A percentile compares a stretch with the other conserved stretches of the same genome.
These are phyloP conservation scores for Cyathus striatus DNA, from an alignment of 768 basidiomycete species.

Conservation along the genomic window DNA sequence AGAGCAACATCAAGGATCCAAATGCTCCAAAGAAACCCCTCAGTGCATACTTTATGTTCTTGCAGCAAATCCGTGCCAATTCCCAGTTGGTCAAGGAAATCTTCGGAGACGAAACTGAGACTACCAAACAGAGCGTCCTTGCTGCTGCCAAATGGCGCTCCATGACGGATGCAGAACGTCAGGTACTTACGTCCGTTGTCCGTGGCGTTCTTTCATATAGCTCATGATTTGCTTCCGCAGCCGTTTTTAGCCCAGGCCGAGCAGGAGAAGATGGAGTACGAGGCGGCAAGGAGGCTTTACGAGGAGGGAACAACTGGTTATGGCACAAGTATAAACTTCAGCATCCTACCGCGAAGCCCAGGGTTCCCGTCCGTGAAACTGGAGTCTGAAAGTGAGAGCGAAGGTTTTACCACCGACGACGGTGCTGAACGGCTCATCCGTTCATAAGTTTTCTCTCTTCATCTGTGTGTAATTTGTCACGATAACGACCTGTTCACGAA, in stretches of 20 bases:
- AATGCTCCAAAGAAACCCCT: slow-evolving; percentile 96
- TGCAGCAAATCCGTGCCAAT: slow-evolving; percentile 84
- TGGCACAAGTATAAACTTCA: slow-evolving; percentile 76
- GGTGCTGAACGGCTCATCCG: slow-evolving; percentile 30
- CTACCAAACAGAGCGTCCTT: slow-evolving; percentile 90
- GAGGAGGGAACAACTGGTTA: slow-evolving; percentile 75
- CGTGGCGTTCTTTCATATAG: no score
- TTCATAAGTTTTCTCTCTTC: slow-evolving; percentile 16
- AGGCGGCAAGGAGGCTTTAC: slow-evolving; percentile 78
- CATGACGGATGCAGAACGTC: slow-evolving; percentile 90
- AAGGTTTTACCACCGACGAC: slow-evolving; percentile 53
- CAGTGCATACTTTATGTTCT: slow-evolving; percentile 92
- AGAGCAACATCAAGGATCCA: slow-evolving; percentile 94
- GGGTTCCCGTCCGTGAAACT: slow-evolving; percentile 56
- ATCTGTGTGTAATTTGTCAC: slow-evolving; percentile 12
- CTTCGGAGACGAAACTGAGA: slow-evolving; percentile 88
- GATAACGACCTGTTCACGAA: slow-evolving; percentile 28
- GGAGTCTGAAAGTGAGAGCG: slow-evolving; percentile 69
- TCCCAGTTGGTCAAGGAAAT: slow-evolving; percentile 69
- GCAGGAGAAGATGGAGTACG: slow-evolving; percentile 93
- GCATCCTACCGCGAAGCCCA: slow-evolving; percentile 69
- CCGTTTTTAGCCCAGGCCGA: slow-evolving; percentile 92
- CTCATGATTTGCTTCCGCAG: slow-evolving; percentile 33
- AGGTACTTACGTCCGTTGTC: slow-evolving; percentile 49
- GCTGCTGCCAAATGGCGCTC: slow-evolving; percentile 92